phyloP scores from a whole-genome alignment of 1,284 basidiomycete species.

The Apiotrichum brassicae region DNA sequence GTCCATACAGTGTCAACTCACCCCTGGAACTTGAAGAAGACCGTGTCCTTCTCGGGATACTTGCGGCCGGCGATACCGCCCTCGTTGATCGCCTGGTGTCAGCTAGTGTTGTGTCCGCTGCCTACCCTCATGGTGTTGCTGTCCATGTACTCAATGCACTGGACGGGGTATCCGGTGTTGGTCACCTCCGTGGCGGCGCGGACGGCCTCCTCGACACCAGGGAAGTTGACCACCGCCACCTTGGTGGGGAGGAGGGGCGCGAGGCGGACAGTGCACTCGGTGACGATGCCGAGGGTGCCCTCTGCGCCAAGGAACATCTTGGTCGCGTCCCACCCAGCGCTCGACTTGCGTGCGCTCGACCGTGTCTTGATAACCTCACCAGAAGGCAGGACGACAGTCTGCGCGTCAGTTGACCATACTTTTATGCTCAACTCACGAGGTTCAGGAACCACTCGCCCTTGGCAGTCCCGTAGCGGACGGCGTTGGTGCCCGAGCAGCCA shows the following conservation, averaged over 20 bases:
- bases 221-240: slow-evolving; percentile 51
- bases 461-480: slow-evolving; percentile 80
- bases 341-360: slow-evolving; percentile 72
- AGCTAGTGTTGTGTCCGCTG: background rate
- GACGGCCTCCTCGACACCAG: slow-evolving; percentile 53
- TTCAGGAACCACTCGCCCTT: slow-evolving; percentile 80
- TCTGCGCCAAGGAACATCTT: slow-evolving; percentile 93
- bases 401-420: too few relatives aligned
- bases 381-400: slow-evolving; percentile 82
- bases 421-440: slow-evolving; percentile 53
- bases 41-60: slow-evolving; percentile 64
- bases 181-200: slow-evolving; percentile 55
- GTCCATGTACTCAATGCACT: slow-evolving; percentile 73
- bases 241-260: slow-evolving; percentile 71
- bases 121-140: slow-evolving; percentile 56
- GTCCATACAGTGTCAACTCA: slow-evolving; percentile 10
- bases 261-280: slow-evolving; percentile 78
- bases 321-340: slow-evolving; percentile 83
- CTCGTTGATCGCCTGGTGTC: slow-evolving; percentile 56
- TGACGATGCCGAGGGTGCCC: slow-evolving; percentile 87
- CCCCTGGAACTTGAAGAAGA: slow-evolving; percentile 87
- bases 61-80: slow-evolving; percentile 54
- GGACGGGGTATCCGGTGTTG: slow-evolving; percentile 35
- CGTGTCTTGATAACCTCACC: slow-evolving; percentile 93
- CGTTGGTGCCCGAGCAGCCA: slow-evolving; percentile 64